Evolutionary conservation across 768 basidiomycete genomes (phyloP).

Genomic region (Mrakia gelida): DNA sequence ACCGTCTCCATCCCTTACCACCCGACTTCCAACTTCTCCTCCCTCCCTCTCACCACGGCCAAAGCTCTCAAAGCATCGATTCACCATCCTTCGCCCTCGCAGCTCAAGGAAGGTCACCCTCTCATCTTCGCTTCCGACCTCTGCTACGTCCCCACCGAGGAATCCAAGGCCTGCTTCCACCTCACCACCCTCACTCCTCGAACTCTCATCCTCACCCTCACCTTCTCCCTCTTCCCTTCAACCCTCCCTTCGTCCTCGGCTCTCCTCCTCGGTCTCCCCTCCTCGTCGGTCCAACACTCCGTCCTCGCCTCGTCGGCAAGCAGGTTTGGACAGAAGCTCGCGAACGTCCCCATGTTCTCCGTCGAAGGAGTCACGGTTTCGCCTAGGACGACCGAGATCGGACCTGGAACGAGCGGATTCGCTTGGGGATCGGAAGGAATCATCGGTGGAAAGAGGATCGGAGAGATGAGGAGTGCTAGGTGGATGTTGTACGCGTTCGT

Average conservation of each 20-base stretch:
- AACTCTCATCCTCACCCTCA: conserved; percentile 36
- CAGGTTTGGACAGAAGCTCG: conserved; percentile 36
- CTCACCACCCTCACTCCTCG: conserved; percentile 46
- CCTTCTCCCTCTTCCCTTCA: conserved; percentile 55
- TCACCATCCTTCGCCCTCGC: conserved; percentile 48
- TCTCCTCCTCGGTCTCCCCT: conserved; percentile 26
- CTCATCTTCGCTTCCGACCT: conserved; percentile 50
- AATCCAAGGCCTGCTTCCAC: conserved; percentile 45
- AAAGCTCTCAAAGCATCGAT: conserved; percentile 22
- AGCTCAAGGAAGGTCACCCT: conserved; percentile 49
- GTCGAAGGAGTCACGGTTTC: conserved; percentile 26
- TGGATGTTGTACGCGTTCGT: conserved; percentile 86
- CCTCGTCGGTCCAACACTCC: conserved; percentile 43
- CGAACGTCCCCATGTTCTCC: conserved; percentile 23
- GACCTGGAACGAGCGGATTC: neutral
- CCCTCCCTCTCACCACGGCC: conserved; percentile 24
- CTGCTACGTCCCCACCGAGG: conserved; percentile 50
- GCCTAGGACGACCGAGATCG: conserved; percentile 18
- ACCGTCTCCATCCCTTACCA: conserved; percentile 36
- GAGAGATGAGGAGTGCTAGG: conserved; percentile 69
- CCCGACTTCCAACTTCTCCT: conserved; percentile 54
- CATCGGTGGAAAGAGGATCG: conserved; percentile 48
- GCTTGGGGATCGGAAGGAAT: conserved; percentile 47
- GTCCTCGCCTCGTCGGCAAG: conserved; percentile 56
- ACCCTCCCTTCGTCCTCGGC: conserved; percentile 41